Base-by-base conservation (phyloP, 257 asterid genomes). In the Solanum appendiculatum region DNA sequence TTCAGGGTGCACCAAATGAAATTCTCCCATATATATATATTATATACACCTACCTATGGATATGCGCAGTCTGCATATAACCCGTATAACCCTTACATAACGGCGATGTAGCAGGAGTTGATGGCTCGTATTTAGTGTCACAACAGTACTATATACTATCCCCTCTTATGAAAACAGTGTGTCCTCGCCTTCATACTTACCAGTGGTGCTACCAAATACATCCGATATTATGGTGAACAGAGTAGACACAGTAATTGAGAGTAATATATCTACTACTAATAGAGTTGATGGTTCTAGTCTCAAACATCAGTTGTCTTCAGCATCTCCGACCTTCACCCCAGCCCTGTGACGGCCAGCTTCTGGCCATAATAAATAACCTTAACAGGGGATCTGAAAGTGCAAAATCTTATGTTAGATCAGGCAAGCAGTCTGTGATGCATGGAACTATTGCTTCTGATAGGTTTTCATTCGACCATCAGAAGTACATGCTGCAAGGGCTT, bases 21-120 rank as follows among this genome's bases (percentile, higher is more conserved):
- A 92, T 72, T 86, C 70, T 86, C 86, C 95, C 97, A 9, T 91
- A 86, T 88, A 87, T 93, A 75, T 95, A 94, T 91, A n/a, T n/a
- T n/a, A n/a, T 96, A 92, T 88, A 68, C 93, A 60, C 93, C 98
- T 87, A 87, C 86, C 90, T 93, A 92, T 86, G 98, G 92, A 86
- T 95, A 93, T 89, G 93, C 92, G 85, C 95, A 93, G 89, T 91
- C 97, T 83, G 91, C 93, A 54, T 95, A 91, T 89, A 96, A 93
- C 44, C 78, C 78, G 34, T 70, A 70, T 44, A 70, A 70, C 89
- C 98, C 99, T 29, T 96, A 93, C 92, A 96, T 94, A 84, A 98
- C 98, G 99, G 99, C 84, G 99, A 98, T 85, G 68, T 91, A 86
- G 87, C 94, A 39, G 99, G 98, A 89, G 93, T 91, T 48, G 98